Evolutionary conservation across 345 rosid species (phyloP).

Genomic region (Clarkia xantiana): DNA sequence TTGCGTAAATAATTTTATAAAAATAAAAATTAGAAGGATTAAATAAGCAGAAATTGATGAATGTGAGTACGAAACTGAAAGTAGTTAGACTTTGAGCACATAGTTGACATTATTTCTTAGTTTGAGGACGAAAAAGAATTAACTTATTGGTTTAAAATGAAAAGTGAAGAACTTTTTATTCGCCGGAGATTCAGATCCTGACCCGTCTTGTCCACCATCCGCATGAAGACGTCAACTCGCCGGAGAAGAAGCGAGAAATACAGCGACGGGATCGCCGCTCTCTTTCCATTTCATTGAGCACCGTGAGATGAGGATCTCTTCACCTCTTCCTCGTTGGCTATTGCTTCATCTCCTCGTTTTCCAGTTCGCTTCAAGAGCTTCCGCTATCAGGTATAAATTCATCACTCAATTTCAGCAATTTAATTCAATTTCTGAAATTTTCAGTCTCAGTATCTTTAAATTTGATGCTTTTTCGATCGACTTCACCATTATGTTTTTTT

Average conservation of each 20-base stretch:
- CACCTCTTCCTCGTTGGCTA: slow-evolving; percentile 13
- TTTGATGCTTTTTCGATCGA: no score
- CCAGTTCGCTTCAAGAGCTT: slow-evolving; percentile 16
- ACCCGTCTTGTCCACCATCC: neutral
- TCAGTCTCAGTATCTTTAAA: no score
- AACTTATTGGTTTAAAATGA: no score
- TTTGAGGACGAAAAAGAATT: no score
- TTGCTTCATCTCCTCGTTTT: slow-evolving; percentile 22
- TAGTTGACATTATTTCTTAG: no score
- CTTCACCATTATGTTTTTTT: no score
- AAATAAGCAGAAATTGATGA: no score
- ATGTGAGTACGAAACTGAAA: no score
- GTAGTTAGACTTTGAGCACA: no score
- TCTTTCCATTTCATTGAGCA: neutral
- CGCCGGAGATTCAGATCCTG: neutral
- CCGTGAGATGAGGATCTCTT: slow-evolving; percentile 25
- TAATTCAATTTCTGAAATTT: neutral
- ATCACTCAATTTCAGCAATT: neutral
- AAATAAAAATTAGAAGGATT: no score
- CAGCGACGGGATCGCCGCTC: no score
- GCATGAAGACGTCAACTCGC: neutral
- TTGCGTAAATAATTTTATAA: no score
- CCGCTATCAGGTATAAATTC: slow-evolving; percentile 42
- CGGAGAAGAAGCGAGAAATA: neutral
- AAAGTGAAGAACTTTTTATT: neutral